A percentile compares a stretch with the other conserved stretches of the same genome.
Conservation (phyloP, 1,284 basidiomycete species). For the Rhodotorula sp. region DNA sequence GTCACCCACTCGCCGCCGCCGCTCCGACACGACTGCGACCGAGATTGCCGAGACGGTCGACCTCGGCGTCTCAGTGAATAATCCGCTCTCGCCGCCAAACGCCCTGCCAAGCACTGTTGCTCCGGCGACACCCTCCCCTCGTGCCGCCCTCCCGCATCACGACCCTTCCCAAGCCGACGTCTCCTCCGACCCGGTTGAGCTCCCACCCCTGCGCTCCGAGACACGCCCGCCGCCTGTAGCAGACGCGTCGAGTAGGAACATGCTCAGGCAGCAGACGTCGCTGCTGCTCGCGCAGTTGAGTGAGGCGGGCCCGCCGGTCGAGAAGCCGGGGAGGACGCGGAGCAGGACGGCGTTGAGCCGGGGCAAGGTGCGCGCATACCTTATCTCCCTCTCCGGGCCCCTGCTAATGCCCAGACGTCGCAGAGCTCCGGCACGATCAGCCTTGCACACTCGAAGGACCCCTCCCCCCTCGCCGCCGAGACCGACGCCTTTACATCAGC, state of each 20-base stretch:
- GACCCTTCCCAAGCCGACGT: neutral
- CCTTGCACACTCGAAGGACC: neutral
- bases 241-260: neutral
- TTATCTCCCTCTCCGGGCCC: neutral
- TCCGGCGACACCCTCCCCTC: neutral
- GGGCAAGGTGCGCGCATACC: slow-evolving; percentile 2
- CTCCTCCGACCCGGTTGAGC: slow-evolving; percentile 9
- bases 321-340: neutral
- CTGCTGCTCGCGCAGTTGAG: slow-evolving; percentile 10
- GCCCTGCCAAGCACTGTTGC: too few species aligned
- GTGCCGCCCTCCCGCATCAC: neutral
- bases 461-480: neutral
- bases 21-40: neutral
- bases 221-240: neutral
- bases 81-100: neutral
- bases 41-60: neutral
- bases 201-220: neutral
- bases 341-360: neutral
- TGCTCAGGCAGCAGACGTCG: slow-evolving; percentile 22
- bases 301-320: neutral
- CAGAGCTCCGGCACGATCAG: slow-evolving; percentile 9
- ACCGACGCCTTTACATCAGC: neutral
- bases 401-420: too few species aligned
- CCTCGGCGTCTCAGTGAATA: neutral
- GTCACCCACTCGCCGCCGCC: neutral